Base-by-base conservation (phyloP, 805 yeast species). In the Monosporozyma siamensis region DNA sequence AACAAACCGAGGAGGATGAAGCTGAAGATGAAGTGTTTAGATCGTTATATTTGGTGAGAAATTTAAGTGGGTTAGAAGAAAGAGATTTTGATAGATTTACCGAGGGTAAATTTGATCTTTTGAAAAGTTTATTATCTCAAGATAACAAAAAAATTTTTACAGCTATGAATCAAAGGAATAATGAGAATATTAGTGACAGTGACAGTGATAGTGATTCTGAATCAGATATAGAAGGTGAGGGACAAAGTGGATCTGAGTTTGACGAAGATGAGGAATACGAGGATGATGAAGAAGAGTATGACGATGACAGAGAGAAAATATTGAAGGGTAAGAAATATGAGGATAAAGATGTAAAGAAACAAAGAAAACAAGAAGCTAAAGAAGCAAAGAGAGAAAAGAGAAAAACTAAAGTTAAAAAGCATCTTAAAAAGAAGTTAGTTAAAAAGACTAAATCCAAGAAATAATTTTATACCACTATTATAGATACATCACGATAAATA, bases 1-100 rank as follows among this genome's bases (percentile, higher is more conserved):
- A 82, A 53, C 47, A 55, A 4, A 64, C 71, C 14, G 75, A 69
- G 5, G 71, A 69, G 25, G 79, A 72, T 40, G 74, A 73, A 34
- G 78, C 77, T 20, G 86, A 83, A 48, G 98, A 92, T 60, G 95
- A 85, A 42, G 78, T 92, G 5, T 92, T 92, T 63, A 70, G 98
- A 58, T 77, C 89, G 4, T 55, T 82, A 41, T 87, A 84, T 62
- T 65, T 84, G 52, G 86, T 84, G 25, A 71, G 89, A 55, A 79
- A 92, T 44, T 64, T 92, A 66, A 78, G 87, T 65, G 77, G 90
- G 67, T 57, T 89, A 59, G 85, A 92, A 58, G 98, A 92, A 56
- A 72, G 95, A 46, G 98, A 92, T 59, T 86, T 84, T 51, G 80
- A 77, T 38, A 80, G 82, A 53, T 83, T 84, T 50, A 69, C 78